Evolutionary conservation across 768 basidiomycete species (phyloP).

Genomic region (Phallus indusiatus): DNA sequence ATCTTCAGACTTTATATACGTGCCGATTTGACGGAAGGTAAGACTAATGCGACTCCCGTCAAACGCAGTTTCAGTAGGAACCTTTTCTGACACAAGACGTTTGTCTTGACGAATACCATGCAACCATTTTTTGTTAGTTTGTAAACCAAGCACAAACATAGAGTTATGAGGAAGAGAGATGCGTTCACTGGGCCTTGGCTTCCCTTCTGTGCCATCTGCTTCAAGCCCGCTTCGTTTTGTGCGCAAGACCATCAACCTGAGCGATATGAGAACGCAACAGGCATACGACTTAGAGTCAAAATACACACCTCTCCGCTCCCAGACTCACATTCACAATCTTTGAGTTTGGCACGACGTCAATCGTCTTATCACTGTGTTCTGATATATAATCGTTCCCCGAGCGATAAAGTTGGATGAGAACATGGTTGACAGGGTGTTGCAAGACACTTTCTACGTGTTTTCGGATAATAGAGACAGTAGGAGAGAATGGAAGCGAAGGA

Average conservation of each 20-base stretch:
- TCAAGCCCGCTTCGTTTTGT: constrained; percentile 42
- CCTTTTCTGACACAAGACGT: constrained; percentile 45
- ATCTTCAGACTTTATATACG: constrained; percentile 42
- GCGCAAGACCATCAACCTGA: constrained; percentile 65
- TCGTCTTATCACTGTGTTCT: constrained; percentile 81
- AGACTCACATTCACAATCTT: constrained; percentile 75
- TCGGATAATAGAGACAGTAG: constrained; percentile 58
- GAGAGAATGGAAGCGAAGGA: constrained; percentile 53
- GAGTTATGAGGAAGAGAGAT: constrained; percentile 74
- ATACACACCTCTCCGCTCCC: constrained; percentile 45
- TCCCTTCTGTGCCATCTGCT: not conserved
- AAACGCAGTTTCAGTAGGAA: constrained; percentile 41
- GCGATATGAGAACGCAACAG: no score
- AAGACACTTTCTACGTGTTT: constrained; percentile 49
- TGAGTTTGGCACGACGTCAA: constrained; percentile 67
- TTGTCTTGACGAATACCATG: constrained; percentile 75
- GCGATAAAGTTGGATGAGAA: constrained; percentile 75
- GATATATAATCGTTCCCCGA: constrained; percentile 75
- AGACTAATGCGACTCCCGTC: constrained; percentile 67
- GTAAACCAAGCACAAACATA: constrained; percentile 70
- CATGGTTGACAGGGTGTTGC: constrained; percentile 69
- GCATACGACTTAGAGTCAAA: no score
- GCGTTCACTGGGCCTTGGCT: constrained; percentile 35
- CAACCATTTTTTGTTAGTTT: constrained; percentile 66
- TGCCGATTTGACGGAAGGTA: constrained; percentile 72